Conservation (phyloP, 805 yeast species). For the Nakazawaea wyomingensis region DNA sequence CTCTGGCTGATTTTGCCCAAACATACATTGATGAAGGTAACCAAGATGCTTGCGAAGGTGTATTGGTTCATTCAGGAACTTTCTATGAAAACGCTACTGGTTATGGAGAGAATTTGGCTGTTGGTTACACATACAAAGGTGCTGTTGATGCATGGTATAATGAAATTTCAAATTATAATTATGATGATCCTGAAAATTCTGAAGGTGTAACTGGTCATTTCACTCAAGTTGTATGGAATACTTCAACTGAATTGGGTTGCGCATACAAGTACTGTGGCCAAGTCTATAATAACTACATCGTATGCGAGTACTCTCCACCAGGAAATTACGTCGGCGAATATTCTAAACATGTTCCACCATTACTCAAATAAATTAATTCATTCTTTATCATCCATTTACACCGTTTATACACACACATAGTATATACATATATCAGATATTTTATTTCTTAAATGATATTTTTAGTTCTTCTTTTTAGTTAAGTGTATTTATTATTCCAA, state of each 20-base stretch:
- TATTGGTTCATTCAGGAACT: slow-evolving; percentile 44
- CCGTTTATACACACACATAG: too few species aligned
- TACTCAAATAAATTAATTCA: background rate
- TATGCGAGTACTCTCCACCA: slow-evolving; percentile 63
- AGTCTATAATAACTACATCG: slow-evolving; percentile 46
- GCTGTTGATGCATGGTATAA: slow-evolving; percentile 68
- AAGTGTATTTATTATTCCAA: background rate
- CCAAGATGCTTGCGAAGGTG: slow-evolving; percentile 45
- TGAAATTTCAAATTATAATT: slow-evolving; percentile 55
- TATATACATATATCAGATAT: too few species aligned
- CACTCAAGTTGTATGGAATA: slow-evolving; percentile 71
- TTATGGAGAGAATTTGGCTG: slow-evolving; percentile 76
- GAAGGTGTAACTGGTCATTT: slow-evolving; percentile 59
- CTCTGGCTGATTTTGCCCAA: slow-evolving; percentile 43
- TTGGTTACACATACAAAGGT: slow-evolving; percentile 53
- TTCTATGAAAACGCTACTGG: slow-evolving; percentile 40
- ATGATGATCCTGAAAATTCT: slow-evolving; percentile 43
- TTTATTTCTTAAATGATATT: background rate
- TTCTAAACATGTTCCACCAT: slow-evolving; percentile 20
- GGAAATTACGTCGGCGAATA: slow-evolving; percentile 54
- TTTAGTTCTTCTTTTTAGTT: background rate
- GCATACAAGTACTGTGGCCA: slow-evolving; percentile 48
- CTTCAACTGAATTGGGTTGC: slow-evolving; percentile 60
- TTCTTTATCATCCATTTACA: background rate
- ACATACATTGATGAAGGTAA: slow-evolving; percentile 38